These are phyloP conservation scores for Pichia exigua DNA, from an alignment of 805 yeast genomes.

Conservation along the genomic window DNA sequence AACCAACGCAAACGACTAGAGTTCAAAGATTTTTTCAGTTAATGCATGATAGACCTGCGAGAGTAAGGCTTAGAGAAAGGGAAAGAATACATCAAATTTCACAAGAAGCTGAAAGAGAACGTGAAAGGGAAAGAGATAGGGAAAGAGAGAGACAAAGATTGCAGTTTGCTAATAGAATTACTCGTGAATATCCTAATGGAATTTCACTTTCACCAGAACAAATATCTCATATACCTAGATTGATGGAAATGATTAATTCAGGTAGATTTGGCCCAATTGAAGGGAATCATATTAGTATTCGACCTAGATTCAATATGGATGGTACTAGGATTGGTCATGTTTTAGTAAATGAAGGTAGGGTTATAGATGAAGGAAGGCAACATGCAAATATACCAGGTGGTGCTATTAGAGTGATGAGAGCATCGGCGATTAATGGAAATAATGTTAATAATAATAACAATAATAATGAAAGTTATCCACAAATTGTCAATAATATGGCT, in stretches of 20 bases:
- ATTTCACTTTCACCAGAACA: neutral
- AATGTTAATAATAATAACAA: too few relatives aligned
- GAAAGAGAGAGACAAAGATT: neutral
- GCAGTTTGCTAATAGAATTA: neutral
- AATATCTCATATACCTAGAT: neutral
- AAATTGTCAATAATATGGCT: neutral
- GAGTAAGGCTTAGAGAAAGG: slow-evolving; percentile 7
- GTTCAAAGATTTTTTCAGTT: slow-evolving; percentile 27
- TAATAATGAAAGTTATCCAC: neutral
- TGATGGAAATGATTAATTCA: neutral
- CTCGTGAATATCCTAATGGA: neutral
- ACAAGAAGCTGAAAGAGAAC: slow-evolving; percentile 9
- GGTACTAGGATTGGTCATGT: neutral
- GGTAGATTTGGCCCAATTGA: neutral
- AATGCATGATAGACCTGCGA: slow-evolving; percentile 15
- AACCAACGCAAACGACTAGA: slow-evolving; percentile 24
- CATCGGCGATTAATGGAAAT: neutral
- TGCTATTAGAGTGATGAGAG: neutral
- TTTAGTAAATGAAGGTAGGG: neutral
- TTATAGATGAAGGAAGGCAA: slow-evolving; percentile 4
- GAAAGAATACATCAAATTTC: slow-evolving; percentile 5
- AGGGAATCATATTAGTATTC: neutral
- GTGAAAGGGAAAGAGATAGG: slow-evolving; percentile 10
- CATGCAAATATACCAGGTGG: slow-evolving; percentile 7
- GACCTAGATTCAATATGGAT: neutral